Evolutionary conservation across 2,329 filamentous ascomycete species (phyloP).

Genomic region (Lachnellula suecica): DNA sequence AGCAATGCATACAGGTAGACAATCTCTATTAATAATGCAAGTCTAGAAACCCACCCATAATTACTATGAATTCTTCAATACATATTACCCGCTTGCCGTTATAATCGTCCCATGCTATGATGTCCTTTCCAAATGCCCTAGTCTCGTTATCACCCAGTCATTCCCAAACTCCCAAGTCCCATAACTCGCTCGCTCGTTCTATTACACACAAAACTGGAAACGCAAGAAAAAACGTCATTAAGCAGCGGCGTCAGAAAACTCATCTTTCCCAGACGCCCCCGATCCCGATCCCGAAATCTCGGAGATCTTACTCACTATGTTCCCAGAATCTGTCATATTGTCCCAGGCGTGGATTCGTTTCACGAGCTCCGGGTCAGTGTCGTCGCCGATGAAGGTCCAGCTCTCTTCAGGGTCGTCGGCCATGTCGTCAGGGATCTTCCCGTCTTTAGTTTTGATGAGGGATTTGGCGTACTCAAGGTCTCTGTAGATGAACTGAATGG

Average conservation of each 20-base stretch:
- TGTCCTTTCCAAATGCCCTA: background rate
- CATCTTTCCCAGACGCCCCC: conserved; percentile 11
- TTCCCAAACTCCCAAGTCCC: background rate
- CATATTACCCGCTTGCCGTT: background rate
- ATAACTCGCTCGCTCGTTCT: background rate
- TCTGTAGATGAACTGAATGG: conserved; percentile 90
- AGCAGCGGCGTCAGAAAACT: conserved; percentile 1
- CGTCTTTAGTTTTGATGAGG: conserved; percentile 67
- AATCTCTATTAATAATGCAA: conserved; percentile 4
- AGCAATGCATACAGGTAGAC: background rate
- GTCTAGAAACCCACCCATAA: background rate
- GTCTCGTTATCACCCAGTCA: no score
- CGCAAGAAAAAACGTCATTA: background rate
- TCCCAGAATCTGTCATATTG: conserved; percentile 25
- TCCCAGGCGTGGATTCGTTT: conserved; percentile 33
- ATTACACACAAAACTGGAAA: background rate
- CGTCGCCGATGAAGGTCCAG: conserved; percentile 82
- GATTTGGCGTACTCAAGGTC: conserved; percentile 91
- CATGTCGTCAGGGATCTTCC: conserved; percentile 52
- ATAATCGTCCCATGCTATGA: background rate
- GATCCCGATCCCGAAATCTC: no score
- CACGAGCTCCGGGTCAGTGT: conserved; percentile 32
- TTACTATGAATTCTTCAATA: background rate
- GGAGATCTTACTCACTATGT: conserved; percentile 9
- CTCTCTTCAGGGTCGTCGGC: conserved; percentile 70